Evolutionary conservation across 2,329 filamentous ascomycete genomes (phyloP).

Genomic region (Xylariaceae sp.): DNA sequence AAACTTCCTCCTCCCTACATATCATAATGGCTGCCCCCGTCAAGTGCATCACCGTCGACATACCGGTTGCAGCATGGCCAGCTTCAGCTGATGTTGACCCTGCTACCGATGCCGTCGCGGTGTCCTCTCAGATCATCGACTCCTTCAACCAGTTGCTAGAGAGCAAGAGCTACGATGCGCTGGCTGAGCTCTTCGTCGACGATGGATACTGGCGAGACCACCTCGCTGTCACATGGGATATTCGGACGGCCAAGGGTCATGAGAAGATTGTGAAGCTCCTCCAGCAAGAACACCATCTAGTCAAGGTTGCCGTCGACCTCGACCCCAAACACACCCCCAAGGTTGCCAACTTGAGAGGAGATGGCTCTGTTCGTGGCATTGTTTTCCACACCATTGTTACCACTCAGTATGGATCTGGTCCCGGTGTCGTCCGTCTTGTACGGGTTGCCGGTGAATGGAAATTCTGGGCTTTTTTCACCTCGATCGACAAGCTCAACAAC

Average conservation of each 20-base stretch:
- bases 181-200: conserved; percentile 43
- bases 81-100: conserved; percentile 28
- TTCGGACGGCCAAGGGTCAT: conserved; percentile 47
- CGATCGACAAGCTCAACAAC: conserved; percentile 40
- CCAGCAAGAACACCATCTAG: conserved; percentile 29
- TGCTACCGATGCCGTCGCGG: conserved; percentile 33
- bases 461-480: conserved; percentile 47
- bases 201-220: conserved; percentile 56
- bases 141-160: conserved; percentile 37
- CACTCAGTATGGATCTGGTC: conserved; percentile 43
- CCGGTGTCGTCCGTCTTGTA: conserved; percentile 45
- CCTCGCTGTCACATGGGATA: conserved; percentile 50
- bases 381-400: conserved; percentile 46
- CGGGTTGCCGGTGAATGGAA: conserved; percentile 43
- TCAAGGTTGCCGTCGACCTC: conserved; percentile 37
- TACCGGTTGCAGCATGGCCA: conserved; percentile 40
- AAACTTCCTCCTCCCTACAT: neutral
- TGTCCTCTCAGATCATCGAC: conserved; percentile 35
- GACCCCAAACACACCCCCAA: conserved; percentile 39
- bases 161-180: conserved; percentile 30
- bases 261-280: conserved; percentile 37
- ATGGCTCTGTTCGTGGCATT: conserved; percentile 43
- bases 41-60: conserved; percentile 32
- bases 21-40: conserved; percentile 15
- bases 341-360: conserved; percentile 38